A percentile compares a stretch with the other conserved stretches of the same genome.
Conservation (phyloP, 208 protist genomes). For the Phytomonas sp. region DNA sequence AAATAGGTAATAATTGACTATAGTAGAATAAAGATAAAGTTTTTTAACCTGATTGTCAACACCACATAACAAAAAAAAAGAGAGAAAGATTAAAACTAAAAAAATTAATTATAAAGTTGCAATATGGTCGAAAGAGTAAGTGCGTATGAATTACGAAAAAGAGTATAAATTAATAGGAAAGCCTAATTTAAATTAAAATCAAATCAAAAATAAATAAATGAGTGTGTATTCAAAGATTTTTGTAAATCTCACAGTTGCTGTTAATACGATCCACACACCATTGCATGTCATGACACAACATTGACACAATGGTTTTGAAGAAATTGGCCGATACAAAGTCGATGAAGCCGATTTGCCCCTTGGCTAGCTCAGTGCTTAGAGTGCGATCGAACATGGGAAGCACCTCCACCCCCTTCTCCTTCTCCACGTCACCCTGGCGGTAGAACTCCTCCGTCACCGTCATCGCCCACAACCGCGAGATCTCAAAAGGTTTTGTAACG, state of each 20-base stretch:
- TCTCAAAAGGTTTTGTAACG: slow-evolving; percentile 82
- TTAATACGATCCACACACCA: slow-evolving; percentile 69
- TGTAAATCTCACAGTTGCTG: slow-evolving; percentile 56
- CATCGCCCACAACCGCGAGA: slow-evolving; percentile 73
- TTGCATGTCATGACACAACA: slow-evolving; percentile 60
- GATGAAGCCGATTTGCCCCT: slow-evolving; percentile 83
- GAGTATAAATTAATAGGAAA: background rate
- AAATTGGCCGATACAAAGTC: slow-evolving; percentile 79
- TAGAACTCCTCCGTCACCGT: slow-evolving; percentile 87
- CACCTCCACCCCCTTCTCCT: slow-evolving; percentile 76
- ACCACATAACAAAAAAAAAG: slow-evolving; percentile 11
- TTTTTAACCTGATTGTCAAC: too few relatives aligned
- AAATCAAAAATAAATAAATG: slow-evolving; percentile 7
- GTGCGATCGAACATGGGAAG: slow-evolving; percentile 83
- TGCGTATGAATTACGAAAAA: too few relatives aligned
- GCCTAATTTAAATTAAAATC: background rate
- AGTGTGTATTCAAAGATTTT: slow-evolving; percentile 39
- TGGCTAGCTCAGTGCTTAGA: slow-evolving; percentile 75
- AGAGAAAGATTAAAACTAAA: background rate
- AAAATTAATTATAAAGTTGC: slow-evolving; percentile 1
- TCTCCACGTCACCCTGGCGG: slow-evolving; percentile 83
- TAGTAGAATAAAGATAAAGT: background rate
- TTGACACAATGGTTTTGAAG: slow-evolving; percentile 56
- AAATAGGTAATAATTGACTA: background rate
- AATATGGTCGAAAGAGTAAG: slow-evolving; percentile 3